These are phyloP conservation scores for Stagonosporopsis tanaceti DNA, from an alignment of 2,329 filamentous ascomycete genomes.

Conservation along the genomic window DNA sequence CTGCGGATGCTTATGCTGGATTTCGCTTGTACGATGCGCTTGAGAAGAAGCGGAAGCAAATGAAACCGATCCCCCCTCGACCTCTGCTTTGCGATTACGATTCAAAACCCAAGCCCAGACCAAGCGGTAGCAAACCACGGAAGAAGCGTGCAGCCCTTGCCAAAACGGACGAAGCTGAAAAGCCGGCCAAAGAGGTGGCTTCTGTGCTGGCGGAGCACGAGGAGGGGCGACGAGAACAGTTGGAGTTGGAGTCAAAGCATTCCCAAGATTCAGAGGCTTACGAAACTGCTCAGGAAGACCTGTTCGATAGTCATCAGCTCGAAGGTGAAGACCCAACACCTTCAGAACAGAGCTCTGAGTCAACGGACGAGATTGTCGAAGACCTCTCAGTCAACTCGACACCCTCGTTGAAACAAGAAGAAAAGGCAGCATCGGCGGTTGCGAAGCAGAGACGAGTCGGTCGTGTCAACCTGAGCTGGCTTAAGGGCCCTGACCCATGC, in stretches of 20 bases:
- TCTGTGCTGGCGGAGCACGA: conserved; percentile 30
- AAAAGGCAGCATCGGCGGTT: background rate
- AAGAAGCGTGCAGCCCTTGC: conserved; percentile 17
- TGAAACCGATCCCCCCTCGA: conserved; percentile 74
- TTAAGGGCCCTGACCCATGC: conserved; percentile 25
- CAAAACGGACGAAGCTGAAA: conserved; percentile 18
- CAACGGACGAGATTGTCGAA: conserved; percentile 12
- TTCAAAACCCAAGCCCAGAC: conserved; percentile 35
- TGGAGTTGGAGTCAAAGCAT: conserved; percentile 28
- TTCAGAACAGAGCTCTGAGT: conserved; percentile 7
- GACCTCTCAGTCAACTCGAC: background rate
- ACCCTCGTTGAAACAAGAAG: background rate
- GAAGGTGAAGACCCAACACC: conserved; percentile 24
- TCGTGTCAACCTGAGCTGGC: conserved; percentile 27
- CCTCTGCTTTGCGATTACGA: conserved; percentile 74
- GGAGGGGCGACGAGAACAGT: conserved; percentile 10
- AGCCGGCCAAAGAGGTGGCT: conserved; percentile 15
- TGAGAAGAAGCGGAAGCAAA: conserved; percentile 70
- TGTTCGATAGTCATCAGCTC: conserved; percentile 33
- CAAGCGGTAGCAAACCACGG: conserved; percentile 14
- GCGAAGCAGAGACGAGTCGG: conserved; percentile 26
- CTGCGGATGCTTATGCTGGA: conserved; percentile 85
- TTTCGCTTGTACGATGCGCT: conserved; percentile 77
- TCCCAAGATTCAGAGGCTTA: conserved; percentile 39
- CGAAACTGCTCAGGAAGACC: conserved; percentile 45